Conservation (phyloP, 176 grass and related monocot species). For the Rhipidocladum racemiflorum region DNA sequence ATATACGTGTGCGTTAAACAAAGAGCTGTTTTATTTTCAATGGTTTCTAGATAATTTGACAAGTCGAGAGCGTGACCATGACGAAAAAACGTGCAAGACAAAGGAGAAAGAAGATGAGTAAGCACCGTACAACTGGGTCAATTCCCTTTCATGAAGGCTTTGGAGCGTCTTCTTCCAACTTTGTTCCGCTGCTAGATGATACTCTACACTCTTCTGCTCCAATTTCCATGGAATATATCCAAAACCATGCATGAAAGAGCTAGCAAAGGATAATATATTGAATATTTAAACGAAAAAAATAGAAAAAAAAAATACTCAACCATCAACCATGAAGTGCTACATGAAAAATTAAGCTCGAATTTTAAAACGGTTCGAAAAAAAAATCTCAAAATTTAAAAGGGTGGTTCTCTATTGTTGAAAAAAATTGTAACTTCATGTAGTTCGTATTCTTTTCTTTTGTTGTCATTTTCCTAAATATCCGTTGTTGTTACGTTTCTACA, state of each 20-base stretch:
- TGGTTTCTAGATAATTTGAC: conserved; percentile 30
- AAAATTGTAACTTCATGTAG: neutral
- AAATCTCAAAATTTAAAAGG: too few species aligned
- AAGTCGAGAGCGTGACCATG: neutral
- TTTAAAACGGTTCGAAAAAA: neutral
- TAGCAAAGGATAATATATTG: neutral
- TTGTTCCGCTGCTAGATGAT: neutral
- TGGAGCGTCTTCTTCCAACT: neutral
- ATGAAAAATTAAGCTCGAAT: neutral
- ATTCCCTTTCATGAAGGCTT: neutral
- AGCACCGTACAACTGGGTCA: neutral
- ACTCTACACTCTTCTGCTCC: neutral
- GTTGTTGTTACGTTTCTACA: neutral
- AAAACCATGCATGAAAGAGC: neutral
- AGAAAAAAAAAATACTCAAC: neutral
- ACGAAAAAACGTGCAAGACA: neutral
- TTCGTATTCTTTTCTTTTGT: neutral
- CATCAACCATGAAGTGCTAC: neutral
- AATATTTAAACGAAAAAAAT: neutral
- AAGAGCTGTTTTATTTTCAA: conserved; percentile 10
- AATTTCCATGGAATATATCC: neutral
- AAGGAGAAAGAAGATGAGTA: neutral
- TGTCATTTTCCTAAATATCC: neutral
- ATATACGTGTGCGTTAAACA: neutral
- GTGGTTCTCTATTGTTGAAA: neutral